phyloP scores from a whole-genome alignment of 306 rosid species.

The Notholithocarpus densiflorus region DNA sequence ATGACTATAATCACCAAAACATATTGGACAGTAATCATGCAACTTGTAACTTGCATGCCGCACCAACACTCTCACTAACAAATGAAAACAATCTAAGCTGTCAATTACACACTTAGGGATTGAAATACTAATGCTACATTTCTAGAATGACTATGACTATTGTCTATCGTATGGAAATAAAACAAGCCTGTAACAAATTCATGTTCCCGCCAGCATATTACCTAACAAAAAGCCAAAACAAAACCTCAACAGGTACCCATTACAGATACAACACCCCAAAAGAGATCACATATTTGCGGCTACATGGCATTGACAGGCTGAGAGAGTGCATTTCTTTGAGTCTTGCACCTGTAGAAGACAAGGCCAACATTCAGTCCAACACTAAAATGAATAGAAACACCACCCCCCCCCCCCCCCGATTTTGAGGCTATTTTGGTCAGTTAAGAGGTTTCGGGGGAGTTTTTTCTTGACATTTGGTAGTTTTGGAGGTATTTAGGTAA shows the following conservation, averaged over 20 bases:
- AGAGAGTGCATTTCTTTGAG: conserved; percentile 47
- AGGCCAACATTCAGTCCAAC: conserved; percentile 13
- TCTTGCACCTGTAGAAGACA: conserved; percentile 70
- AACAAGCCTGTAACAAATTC: conserved; percentile 19
- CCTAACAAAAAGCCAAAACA: conserved; percentile 26
- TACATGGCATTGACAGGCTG: conserved; percentile 62
- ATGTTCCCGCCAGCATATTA: conserved; percentile 21
- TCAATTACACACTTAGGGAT: conserved; percentile 26
- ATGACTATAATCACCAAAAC: not conserved
- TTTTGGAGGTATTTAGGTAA: too few relatives aligned
- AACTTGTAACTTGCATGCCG: not conserved
- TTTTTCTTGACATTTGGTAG: too few relatives aligned
- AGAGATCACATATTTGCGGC: conserved; percentile 20
- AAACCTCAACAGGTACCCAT: conserved; percentile 27
- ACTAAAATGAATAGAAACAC: not conserved
- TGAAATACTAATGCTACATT: conserved; percentile 13
- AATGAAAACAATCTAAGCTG: conserved; percentile 12
- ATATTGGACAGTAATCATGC: conserved; percentile 3
- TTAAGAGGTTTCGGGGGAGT: too few relatives aligned
- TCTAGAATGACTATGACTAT: conserved; percentile 10
- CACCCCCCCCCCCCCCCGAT: too few relatives aligned
- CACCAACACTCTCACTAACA: conserved; percentile 22
- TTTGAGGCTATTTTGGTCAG: too few relatives aligned
- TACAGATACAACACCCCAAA: conserved; percentile 19
- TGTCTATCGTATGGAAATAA: conserved; percentile 27